phyloP scores from a whole-genome alignment of 345 rosid species.

The Heritiera littoralis region DNA sequence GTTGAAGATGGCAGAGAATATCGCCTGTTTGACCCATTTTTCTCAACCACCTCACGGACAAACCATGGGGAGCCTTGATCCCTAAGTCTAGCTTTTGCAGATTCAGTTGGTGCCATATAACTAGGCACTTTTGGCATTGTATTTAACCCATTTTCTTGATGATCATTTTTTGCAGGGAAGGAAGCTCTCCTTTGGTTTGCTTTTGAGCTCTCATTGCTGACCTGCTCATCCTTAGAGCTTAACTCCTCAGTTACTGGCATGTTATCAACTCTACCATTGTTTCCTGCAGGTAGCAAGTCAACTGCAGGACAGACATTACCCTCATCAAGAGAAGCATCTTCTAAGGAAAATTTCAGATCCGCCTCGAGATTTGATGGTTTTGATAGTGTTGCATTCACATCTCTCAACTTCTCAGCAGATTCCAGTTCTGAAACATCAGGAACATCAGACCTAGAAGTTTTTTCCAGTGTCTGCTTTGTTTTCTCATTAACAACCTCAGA shows the following conservation, averaged over 20 bases:
- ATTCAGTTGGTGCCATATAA: slow-evolving; percentile 88
- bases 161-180: slow-evolving; percentile 58
- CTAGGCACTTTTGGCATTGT: slow-evolving; percentile 63
- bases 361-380: slow-evolving; percentile 34
- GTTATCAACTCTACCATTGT: slow-evolving; percentile 39
- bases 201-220: slow-evolving; percentile 43
- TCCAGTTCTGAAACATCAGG: slow-evolving; percentile 40
- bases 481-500: slow-evolving; percentile 47
- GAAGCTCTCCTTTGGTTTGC: slow-evolving; percentile 65
- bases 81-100: slow-evolving; percentile 77
- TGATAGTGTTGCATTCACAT: slow-evolving; percentile 26
- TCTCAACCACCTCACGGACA: slow-evolving; percentile 51
- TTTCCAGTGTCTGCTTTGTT: slow-evolving; percentile 42
- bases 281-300: slow-evolving; percentile 33
- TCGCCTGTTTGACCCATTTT: slow-evolving; percentile 54
- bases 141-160: slow-evolving; percentile 50
- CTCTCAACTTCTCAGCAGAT: slow-evolving; percentile 42
- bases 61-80: slow-evolving; percentile 69
- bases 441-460: slow-evolving; percentile 36
- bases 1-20: slow-evolving; percentile 75
- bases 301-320: slow-evolving; percentile 28
- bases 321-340: slow-evolving; percentile 31
- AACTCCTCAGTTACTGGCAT: slow-evolving; percentile 33
- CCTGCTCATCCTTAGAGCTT: slow-evolving; percentile 39
- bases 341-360: slow-evolving; percentile 23